Evolutionary conservation across 1,284 basidiomycete species (phyloP), one percentile per base, ranked within the genome.

Genomic region (Sphaerobolus stellatus): DNA sequence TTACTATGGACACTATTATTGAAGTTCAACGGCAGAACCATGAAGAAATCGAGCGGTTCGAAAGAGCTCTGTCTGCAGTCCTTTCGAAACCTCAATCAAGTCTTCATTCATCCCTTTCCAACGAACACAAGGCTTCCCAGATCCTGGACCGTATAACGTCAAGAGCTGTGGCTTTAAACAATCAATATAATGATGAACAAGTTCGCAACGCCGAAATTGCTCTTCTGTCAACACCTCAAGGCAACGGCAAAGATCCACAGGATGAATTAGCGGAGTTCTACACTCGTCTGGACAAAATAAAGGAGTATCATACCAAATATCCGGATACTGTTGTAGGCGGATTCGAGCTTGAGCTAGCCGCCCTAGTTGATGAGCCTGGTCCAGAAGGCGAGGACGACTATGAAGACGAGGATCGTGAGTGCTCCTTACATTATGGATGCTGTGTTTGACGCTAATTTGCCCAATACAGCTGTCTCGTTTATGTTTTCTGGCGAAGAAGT

Each of bases 401-500:
- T 27, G 81, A 81, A 56, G 84, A 86, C 61, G 91, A 94, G 71
- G 90, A 93, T 62, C 85, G 90, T 90, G 64, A 64, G 86, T 83
- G 33, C 22, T n/a, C n/a, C n/a, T n/a, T n/a, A n/a, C n/a, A n/a
- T n/a, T n/a, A n/a, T n/a, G n/a, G 44, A 20, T 61, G 22, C 50
- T 16, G 33, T 31, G 22, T 43, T 30, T 24, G 40, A 57, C 36
- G 47, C 16, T 28, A 36, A 40, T 25, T 29, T 54, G 58, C 34
- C 41, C 60, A 41, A 54, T 61, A 46, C 63, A 96, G 94, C 91
- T 52, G 80, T 97, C 54, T 90, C 92, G 56, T 75, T 92, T 54
- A 75, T 95, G 61, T 98, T 98, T 73, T 94, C 93, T 11, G 97
- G 97, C 38, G 96, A 99, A 75, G 97, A 99, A 69, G 82, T 83